Evolutionary conservation across 2,329 filamentous ascomycete species (phyloP), one percentile per base, ranked within the genome.

Genomic region (Xylariaceae sp.): DNA sequence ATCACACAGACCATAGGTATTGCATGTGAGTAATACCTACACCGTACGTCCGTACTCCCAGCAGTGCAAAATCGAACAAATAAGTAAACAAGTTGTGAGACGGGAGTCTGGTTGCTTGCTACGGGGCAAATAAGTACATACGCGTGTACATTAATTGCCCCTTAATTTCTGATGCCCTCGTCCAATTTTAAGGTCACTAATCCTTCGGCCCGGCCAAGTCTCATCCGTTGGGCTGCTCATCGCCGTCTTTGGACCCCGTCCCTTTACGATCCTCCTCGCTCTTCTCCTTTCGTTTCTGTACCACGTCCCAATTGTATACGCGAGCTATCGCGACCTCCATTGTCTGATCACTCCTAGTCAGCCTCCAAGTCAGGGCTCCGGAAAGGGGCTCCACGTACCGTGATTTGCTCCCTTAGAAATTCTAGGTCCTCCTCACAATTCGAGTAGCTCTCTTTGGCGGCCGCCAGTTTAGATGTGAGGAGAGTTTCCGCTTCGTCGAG

Each of bases 241-340:
- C 74, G 42, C 66, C 67, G 45, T 72, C 71, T 55, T 72, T 68
- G 46, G 70, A 67, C 41, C 68, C 70, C 54, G 72, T 67, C 42
- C 69, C 71, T 60, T 73, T 68, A 18, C 58, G 71, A 48, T 76
- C 84, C 58, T 84, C 81, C 37, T 87, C 85, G 3, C 74, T 78
- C 71, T 91, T 94, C 57, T 96, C 91, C 77, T 96, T 96, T 63
- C 94, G 80, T 74, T 95, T 89, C 76, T 96, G 89, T 41, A 92
- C 89, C 4, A 99, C 91, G 67, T 99, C 94, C 92, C 94, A 97
- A 72, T 99, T 99, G 73, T 99, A 97, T n/a, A 99, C 92, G 60
- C 94, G 81, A 19, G 94, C 94, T 39, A 92, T 91, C 3, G 94
- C 94, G 32, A 99, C 94, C 72, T 99, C 94, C 77, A 99, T 86